Evolutionary conservation across 345 rosid genomes (phyloP).

Genomic region (Capsella bursapastoris): DNA sequence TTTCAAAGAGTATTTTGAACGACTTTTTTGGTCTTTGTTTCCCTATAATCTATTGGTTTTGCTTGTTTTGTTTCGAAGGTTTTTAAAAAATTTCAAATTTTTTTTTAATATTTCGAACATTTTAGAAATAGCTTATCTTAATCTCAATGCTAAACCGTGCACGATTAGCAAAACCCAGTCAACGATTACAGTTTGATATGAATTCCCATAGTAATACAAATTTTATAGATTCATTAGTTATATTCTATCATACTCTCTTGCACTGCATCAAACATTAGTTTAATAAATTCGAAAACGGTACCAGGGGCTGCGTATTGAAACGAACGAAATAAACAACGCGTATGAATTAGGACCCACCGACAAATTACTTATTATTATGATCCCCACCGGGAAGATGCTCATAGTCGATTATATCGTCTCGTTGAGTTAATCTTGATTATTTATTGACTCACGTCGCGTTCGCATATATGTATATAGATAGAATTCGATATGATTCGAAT

Average conservation of each 20-base stretch:
- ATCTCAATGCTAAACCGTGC: constrained; percentile 2
- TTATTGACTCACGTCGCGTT: neutral
- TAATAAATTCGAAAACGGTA: neutral
- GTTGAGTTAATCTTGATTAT: neutral
- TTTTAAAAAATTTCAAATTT: neutral
- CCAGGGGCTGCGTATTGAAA: neutral
- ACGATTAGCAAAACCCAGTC: constrained; percentile 8
- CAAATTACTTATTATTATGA: neutral
- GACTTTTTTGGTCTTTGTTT: constrained; percentile 30
- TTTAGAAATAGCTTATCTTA: neutral
- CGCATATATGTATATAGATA: neutral
- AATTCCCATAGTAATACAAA: neutral
- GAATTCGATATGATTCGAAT: neutral
- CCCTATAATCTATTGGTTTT: constrained; percentile 12
- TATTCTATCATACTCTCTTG: neutral
- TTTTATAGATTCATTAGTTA: neutral
- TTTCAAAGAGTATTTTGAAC: neutral
- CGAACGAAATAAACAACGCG: neutral
- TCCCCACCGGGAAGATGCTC: neutral
- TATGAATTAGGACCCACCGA: constrained; percentile 7
- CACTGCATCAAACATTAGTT: neutral
- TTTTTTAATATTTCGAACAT: neutral
- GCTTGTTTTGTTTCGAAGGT: neutral
- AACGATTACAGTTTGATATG: neutral
- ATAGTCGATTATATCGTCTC: constrained; percentile 27